Percentiles rank a stretch among this genome's conserved stretches.
phyloP scores from a whole-genome alignment of 2,329 filamentous ascomycete species.

The Atkinsonella hypoxylon region DNA sequence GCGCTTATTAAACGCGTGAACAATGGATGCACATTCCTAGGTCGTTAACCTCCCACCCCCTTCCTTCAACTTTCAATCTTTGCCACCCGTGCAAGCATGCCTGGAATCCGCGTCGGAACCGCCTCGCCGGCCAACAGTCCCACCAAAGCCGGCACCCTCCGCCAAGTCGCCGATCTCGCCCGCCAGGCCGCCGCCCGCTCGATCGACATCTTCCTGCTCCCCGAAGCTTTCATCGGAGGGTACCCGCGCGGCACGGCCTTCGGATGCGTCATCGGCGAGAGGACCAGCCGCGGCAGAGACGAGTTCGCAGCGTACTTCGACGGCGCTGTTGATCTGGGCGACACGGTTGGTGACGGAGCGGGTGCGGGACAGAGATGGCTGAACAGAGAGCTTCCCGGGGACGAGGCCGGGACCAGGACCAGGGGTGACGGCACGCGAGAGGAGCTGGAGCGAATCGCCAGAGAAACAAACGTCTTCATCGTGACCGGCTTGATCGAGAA shows the following conservation, averaged over 20 bases:
- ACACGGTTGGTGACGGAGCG: constrained; percentile 49
- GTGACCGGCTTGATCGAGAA: constrained; percentile 71
- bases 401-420: constrained; percentile 25
- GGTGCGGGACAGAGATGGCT: constrained; percentile 67
- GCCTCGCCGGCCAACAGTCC: constrained; percentile 40
- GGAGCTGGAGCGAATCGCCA: constrained; percentile 62
- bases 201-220: constrained; percentile 68
- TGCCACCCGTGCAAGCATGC: constrained; percentile 4
- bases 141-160: constrained; percentile 48
- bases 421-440: constrained; percentile 58
- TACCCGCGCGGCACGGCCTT: constrained; percentile 77
- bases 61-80: too few species aligned
- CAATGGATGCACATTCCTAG: too few species aligned
- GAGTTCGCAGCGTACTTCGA: constrained; percentile 76
- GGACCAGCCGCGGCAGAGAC: constrained; percentile 58
- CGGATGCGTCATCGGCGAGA: constrained; percentile 60
- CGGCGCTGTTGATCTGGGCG: constrained; percentile 69
- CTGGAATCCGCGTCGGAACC: constrained; percentile 39
- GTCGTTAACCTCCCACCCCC: too few species aligned
- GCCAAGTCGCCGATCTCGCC: constrained; percentile 51
- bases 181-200: constrained; percentile 42
- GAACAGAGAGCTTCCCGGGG: constrained; percentile 36
- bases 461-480: constrained; percentile 69
- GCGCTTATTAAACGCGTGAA: too few species aligned
- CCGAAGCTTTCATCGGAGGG: constrained; percentile 84